Conservation (phyloP, 768 basidiomycete genomes). For the Astraeus odoratus region DNA sequence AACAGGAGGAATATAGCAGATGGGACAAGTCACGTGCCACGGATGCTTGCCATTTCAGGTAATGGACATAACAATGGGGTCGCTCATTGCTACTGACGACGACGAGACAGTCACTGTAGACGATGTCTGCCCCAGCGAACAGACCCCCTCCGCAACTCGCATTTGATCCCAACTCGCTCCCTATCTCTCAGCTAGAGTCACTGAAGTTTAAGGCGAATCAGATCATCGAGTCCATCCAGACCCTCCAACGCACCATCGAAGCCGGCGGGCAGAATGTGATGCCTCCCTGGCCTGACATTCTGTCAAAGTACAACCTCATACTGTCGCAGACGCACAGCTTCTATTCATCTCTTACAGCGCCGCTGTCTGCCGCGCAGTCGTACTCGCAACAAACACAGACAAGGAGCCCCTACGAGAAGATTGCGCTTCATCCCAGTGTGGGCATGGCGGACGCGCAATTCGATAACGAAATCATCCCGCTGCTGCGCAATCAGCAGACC, state of each 20-base stretch:
- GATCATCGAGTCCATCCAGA: conserved; percentile 70
- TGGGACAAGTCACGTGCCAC: conserved; percentile 13
- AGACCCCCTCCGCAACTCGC: conserved; percentile 8
- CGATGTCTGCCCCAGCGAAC: not conserved
- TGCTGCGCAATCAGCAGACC: conserved; percentile 76
- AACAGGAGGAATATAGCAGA: not conserved
- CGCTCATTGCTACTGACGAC: no score
- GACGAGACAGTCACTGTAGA: not conserved
- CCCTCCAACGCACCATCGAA: conserved; percentile 58
- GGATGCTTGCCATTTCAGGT: conserved; percentile 6
- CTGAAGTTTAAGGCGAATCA: conserved; percentile 71
- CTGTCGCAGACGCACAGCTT: conserved; percentile 79
- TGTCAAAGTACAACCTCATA: conserved; percentile 80
- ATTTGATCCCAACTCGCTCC: conserved; percentile 35
- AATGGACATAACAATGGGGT: no score
- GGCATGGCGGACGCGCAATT: conserved; percentile 58
- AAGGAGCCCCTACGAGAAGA: conserved; percentile 46
- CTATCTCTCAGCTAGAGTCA: conserved; percentile 68
- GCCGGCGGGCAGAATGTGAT: conserved; percentile 49
- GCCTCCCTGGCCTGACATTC: conserved; percentile 80
- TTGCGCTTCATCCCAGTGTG: conserved; percentile 59
- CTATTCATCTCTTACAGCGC: conserved; percentile 50
- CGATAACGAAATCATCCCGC: conserved; percentile 65
- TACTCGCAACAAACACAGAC: conserved; percentile 9
- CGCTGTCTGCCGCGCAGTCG: conserved; percentile 19